A percentile compares a stretch with the other conserved stretches of the same genome.
phyloP scores from a whole-genome alignment of 73 alveolate genomes.

The Urostyla sp. region DNA sequence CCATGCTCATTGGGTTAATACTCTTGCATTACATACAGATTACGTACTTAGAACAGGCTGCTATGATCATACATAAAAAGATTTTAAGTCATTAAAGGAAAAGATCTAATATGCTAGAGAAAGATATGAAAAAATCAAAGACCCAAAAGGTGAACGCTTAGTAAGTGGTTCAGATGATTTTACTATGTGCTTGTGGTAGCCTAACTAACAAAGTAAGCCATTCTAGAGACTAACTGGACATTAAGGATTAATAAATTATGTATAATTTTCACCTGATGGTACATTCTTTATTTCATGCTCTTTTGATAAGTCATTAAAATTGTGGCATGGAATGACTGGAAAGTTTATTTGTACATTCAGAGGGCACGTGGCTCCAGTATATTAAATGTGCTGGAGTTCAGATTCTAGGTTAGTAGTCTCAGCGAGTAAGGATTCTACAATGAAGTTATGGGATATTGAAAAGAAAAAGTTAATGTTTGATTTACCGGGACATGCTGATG shows the following conservation, averaged over 20 bases:
- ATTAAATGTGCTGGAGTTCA: slow-evolving; percentile 98
- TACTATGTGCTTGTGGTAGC: slow-evolving; percentile 98
- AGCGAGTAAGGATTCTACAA: slow-evolving; percentile 97
- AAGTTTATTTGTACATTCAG: slow-evolving; percentile 93
- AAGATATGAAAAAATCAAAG: slow-evolving; percentile 80
- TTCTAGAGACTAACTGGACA: slow-evolving; percentile 99
- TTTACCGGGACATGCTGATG: slow-evolving; percentile 94
- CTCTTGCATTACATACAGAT: slow-evolving; percentile 83
- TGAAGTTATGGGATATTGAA: slow-evolving; percentile 96
- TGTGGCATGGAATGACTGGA: slow-evolving; percentile 99
- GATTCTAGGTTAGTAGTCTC: slow-evolving; percentile 97
- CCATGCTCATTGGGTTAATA: slow-evolving; percentile 96
- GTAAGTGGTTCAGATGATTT: slow-evolving; percentile 99
- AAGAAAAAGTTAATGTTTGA: slow-evolving; percentile 90
- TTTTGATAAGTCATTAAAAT: slow-evolving; percentile 96
- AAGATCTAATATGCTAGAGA: slow-evolving; percentile 78
- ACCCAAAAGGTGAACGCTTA: slow-evolving; percentile 91
- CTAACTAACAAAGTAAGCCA: slow-evolving; percentile 78
- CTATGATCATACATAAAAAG: slow-evolving; percentile 81
- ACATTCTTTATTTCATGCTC: slow-evolving; percentile 98
- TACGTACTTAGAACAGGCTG: slow-evolving; percentile 84
- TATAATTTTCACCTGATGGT: slow-evolving; percentile 98
- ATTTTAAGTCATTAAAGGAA: slow-evolving; percentile 66
- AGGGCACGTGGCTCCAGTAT: slow-evolving; percentile 98
- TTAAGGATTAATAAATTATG: slow-evolving; percentile 94